Evolutionary conservation across 345 rosid species (phyloP), one percentile per base, ranked within the genome.

Genomic region (Murraya paniculata): DNA sequence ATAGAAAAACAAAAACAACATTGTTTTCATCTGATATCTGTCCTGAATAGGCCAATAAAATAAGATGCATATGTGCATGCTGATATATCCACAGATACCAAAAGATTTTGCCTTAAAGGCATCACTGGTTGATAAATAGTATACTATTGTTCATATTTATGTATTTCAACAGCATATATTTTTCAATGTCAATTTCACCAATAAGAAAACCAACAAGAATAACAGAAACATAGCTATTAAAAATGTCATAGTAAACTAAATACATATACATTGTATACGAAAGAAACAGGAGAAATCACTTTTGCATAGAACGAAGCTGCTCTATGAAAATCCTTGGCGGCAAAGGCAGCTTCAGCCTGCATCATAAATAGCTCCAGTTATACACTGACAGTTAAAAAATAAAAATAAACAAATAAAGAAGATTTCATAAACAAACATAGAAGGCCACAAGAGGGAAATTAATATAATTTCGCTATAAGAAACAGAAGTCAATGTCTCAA

Each of bases 291-390:
- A 84, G 77, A 77, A 80, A 64, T 83, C 84, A 94, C 99, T 86
- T 96, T 96, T 79, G 99, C 92, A 81, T 90, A 92, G 87, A 96
- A 96, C 53, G 99, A 94, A 83, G 98, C 93, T 74, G 98, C 98
- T 85, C 98, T 88, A 64, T 86, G 89, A 83, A 91, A 96, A 72
- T 96, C 99, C 89, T 88, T 94, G 82, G 88, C 72, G 81, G 85
- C 27, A 80, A 96, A 96, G 77, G 97, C 99, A 79, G 88, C 84
- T 87, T 96, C 99, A 75, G 98, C 99, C 99, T 96, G 92, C 90
- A 87, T 72, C 80, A 85, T 73, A 82, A 78, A 79, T 45, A 71
- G 81, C 69, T 75, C 82, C 74, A 77, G 76, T 81, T 78, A 83
- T 18, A 83, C 60, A 77, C 16, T 60, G 9, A 57, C 48, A 19